These are phyloP conservation scores for Geotrichum reessii DNA, from an alignment of 1,139 yeast genomes.

Conservation along the genomic window DNA sequence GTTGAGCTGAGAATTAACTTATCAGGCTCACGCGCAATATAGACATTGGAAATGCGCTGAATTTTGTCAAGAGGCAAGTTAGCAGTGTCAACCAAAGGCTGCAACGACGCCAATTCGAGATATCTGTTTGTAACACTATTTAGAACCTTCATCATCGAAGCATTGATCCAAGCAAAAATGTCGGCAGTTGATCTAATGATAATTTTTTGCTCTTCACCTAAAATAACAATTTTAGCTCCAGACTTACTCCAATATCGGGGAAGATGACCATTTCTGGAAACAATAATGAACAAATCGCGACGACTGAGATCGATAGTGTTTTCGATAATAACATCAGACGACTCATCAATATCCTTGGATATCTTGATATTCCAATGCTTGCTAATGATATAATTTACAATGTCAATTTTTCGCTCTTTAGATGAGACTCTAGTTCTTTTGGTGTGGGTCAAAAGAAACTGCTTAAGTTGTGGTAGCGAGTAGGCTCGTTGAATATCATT, in stretches of 20 bases:
- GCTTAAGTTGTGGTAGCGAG: constrained; percentile 34
- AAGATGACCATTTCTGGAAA: constrained; percentile 45
- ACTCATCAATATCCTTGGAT: constrained; percentile 34
- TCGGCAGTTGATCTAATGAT: constrained; percentile 36
- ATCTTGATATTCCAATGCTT: constrained; percentile 41
- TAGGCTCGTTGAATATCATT: constrained; percentile 33
- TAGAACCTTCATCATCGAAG: constrained; percentile 30
- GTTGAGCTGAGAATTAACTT: constrained; percentile 27
- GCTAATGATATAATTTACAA: constrained; percentile 33
- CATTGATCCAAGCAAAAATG: constrained; percentile 36
- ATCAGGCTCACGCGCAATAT: constrained; percentile 25
- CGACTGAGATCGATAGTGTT: constrained; percentile 39
- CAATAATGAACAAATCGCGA: constrained; percentile 47
- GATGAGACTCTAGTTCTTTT: constrained; percentile 13
- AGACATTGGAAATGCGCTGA: constrained; percentile 33
- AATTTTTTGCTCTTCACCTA: constrained; percentile 37
- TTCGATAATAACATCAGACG: constrained; percentile 42
- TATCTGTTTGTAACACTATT: constrained; percentile 22
- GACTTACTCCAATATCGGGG: constrained; percentile 48
- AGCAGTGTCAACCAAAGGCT: constrained; percentile 21
- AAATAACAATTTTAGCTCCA: constrained; percentile 50
- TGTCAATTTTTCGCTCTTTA: constrained; percentile 20
- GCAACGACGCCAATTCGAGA: constrained; percentile 25
- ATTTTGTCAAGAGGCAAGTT: constrained; percentile 26
- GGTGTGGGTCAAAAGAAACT: constrained; percentile 21